These are phyloP conservation scores for Aplosporella prunicola DNA, from an alignment of 2,329 filamentous ascomycete genomes.

Conservation along the genomic window DNA sequence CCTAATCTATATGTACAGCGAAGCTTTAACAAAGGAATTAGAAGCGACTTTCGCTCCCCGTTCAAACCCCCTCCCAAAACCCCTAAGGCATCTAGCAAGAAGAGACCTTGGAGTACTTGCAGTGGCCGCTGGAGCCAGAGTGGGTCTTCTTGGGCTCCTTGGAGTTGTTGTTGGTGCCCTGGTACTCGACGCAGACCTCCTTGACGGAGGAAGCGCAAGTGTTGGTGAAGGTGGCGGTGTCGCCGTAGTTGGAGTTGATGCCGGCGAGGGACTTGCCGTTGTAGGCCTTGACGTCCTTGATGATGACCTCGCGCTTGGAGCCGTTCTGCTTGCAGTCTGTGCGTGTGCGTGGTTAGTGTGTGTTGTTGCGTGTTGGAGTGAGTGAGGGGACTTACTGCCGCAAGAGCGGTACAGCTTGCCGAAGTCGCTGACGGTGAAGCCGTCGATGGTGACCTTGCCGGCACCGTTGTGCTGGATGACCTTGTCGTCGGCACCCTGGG, in stretches of 20 bases:
- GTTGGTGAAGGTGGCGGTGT: slow-evolving; percentile 32
- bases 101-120: no score
- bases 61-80: no score
- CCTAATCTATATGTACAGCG: no score
- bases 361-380: no score
- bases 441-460: slow-evolving; percentile 29
- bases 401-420: slow-evolving; percentile 39
- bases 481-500: slow-evolving; percentile 30
- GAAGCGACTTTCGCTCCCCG: no score
- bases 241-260: slow-evolving; percentile 45
- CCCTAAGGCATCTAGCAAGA: no score
- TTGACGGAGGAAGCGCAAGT: slow-evolving; percentile 20
- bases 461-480: slow-evolving; percentile 35
- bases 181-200: slow-evolving; percentile 27
- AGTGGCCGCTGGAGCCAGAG: no score
- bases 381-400: no score
- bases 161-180: slow-evolving; percentile 22
- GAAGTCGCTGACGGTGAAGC: slow-evolving; percentile 26
- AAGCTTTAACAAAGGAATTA: no score
- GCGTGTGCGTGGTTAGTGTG: no score
- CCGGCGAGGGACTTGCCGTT: slow-evolving; percentile 36
- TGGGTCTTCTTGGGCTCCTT: no score
- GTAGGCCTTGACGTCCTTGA: slow-evolving; percentile 36
- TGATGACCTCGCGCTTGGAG: slow-evolving; percentile 34
- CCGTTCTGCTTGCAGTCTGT: slow-evolving; percentile 39